These are phyloP conservation scores for Pythium dissimile DNA, from an alignment of 352 stramenopile genomes.

Conservation along the genomic window DNA sequence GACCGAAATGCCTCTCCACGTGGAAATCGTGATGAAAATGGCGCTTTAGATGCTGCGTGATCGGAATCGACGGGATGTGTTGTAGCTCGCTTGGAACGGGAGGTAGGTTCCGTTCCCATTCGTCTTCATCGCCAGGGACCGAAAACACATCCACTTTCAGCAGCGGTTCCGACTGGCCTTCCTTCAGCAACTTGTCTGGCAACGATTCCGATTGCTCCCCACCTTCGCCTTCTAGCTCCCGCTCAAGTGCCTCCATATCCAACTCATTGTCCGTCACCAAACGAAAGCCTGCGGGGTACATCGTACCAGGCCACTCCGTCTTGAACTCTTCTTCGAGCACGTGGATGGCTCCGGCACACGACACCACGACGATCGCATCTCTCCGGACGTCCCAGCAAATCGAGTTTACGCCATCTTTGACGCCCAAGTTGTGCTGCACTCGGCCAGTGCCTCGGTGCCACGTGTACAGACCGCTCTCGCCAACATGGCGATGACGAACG, in stretches of 20 bases:
- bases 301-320: constrained; percentile 72
- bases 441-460: constrained; percentile 54
- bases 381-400: constrained; percentile 54
- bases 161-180: neutral
- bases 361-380: constrained; percentile 61
- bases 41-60: constrained; percentile 48
- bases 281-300: constrained; percentile 81
- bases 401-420: constrained; percentile 70
- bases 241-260: constrained; percentile 35
- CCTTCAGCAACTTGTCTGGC: too few relatives aligned
- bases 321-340: constrained; percentile 74
- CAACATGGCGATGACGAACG: constrained; percentile 75
- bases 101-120: constrained; percentile 20
- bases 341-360: constrained; percentile 59
- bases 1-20: constrained; percentile 66
- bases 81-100: constrained; percentile 27
- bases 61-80: constrained; percentile 58
- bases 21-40: constrained; percentile 53
- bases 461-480: constrained; percentile 77
- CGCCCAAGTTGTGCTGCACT: constrained; percentile 67
- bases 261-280: constrained; percentile 80
- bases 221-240: constrained; percentile 38
- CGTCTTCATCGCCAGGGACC: constrained; percentile 10
- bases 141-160: constrained; percentile 50
- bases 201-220: neutral